phyloP scores from a whole-genome alignment of 23 red algal species.

The Gracilaria gracilis region DNA sequence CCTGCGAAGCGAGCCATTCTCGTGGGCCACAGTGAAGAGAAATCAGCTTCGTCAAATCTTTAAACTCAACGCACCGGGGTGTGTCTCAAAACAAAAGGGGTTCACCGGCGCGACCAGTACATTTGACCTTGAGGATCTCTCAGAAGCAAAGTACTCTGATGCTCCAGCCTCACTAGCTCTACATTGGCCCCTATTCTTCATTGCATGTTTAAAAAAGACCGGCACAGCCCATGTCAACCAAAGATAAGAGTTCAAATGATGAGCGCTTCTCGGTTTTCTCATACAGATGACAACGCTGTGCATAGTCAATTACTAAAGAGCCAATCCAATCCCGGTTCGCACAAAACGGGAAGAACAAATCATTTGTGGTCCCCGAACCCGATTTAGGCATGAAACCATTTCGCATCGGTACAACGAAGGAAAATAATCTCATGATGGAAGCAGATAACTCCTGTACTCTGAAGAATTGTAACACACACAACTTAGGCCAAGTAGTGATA shows the following conservation, averaged over 20 bases:
- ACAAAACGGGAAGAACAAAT: not conserved
- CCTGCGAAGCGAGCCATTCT: not conserved
- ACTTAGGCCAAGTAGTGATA: slow-evolving; percentile 94
- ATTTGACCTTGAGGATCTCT: not conserved
- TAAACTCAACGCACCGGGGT: not conserved
- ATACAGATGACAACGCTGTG: not conserved
- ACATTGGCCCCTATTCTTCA: too few species aligned
- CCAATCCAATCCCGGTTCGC: not conserved
- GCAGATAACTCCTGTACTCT: not conserved
- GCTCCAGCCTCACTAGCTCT: not conserved
- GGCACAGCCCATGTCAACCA: too few species aligned
- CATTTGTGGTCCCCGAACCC: not conserved
- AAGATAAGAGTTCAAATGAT: not conserved
- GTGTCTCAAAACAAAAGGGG: not conserved
- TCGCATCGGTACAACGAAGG: too few species aligned
- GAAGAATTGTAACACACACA: not conserved
- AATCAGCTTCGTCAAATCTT: not conserved
- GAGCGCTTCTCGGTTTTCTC: too few species aligned
- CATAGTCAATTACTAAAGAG: not conserved
- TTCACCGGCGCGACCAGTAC: not conserved
- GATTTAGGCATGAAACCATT: not conserved
- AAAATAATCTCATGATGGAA: not conserved
- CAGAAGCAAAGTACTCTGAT: not conserved
- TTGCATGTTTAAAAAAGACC: too few species aligned
- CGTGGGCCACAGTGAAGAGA: not conserved